Base-by-base conservation (phyloP, 164 flowering plant species). In the Dillenia turbinata region DNA sequence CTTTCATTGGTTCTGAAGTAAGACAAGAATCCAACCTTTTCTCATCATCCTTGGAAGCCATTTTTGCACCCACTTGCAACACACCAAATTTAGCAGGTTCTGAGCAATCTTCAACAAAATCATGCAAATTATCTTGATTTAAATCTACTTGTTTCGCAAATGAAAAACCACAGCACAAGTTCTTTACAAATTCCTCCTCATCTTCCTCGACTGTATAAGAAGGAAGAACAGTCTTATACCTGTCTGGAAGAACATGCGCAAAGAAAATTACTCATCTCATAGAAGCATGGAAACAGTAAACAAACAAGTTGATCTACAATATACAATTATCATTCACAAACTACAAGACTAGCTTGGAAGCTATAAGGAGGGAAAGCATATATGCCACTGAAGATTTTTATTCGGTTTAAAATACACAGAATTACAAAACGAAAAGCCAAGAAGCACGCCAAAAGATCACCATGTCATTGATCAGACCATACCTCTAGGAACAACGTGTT, bases 151-250 rank as follows among this genome's bases (percentile, higher is more conserved):
- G 64, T 66, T 76, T 76, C 47, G 66, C 48, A 40, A 43, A 48
- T 19, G 78, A 61, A 60, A 65, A 62, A 19, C 72, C 73, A 60
- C 71, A 77, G 71, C 64, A 69, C 14, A 79, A 70, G 46, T 78
- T 81, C 73, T 76, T 83, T 49, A 94, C 56, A 59, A 85, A 85
- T 53, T 59, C 75, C 73, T 85, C 96, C 66, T 94, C 99, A 78
- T 91, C 97, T 67, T 91, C 99, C 72, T 94, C 99, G 63, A 83
- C 81, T 56, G 65, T 62, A 67, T 77, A 69, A 64, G 73, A 73
- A 64, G 73, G 60, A 81, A 80, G 81, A 69, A 82, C 19, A 57
- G 73, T 61, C 51, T 66, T 85, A 63, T 74, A 73, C 61, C 77
- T 80, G 54, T 89, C 99, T 94, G 90, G 19, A 71, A 68, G 49